phyloP scores from a whole-genome alignment of 1,139 yeast species.

The Candida albicans region DNA sequence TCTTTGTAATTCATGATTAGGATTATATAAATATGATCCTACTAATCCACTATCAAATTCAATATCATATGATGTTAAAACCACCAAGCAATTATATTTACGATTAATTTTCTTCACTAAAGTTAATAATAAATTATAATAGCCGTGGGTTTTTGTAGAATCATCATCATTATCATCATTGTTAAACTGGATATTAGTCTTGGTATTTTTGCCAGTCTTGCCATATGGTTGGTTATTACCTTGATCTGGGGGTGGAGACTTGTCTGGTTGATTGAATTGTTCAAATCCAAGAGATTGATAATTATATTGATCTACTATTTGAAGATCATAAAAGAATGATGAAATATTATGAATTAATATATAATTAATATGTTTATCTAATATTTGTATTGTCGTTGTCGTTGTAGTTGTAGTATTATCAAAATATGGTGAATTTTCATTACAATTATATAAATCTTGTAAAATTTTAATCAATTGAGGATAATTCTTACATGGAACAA shows the following conservation, averaged over 20 bases:
- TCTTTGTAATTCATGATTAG: constrained; percentile 10
- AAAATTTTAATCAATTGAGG: constrained; percentile 5
- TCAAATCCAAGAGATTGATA: constrained; percentile 16
- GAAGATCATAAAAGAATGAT: constrained; percentile 35
- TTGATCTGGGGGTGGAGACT: neutral
- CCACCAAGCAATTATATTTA: constrained; percentile 29
- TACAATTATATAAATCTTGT: constrained; percentile 4
- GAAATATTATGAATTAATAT: constrained; percentile 21
- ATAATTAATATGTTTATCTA: neutral
- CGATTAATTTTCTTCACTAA: constrained; percentile 15
- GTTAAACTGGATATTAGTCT: too few species aligned
- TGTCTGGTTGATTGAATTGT: constrained; percentile 7
- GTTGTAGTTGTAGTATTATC: too few species aligned
- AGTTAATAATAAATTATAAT: constrained; percentile 18
- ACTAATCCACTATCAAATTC: constrained; percentile 31
- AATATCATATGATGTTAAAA: constrained; percentile 36
- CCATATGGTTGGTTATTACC: too few species aligned
- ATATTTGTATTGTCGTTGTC: too few species aligned
- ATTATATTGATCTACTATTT: constrained; percentile 17
- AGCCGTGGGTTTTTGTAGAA: constrained; percentile 4
- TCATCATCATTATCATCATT: too few species aligned
- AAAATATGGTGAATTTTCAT: neutral
- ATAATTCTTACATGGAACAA: constrained; percentile 2
- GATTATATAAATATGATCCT: neutral
- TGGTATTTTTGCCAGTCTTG: too few species aligned